Conservation (phyloP, 305 asterid genomes). For the Fraxinus sp. region DNA sequence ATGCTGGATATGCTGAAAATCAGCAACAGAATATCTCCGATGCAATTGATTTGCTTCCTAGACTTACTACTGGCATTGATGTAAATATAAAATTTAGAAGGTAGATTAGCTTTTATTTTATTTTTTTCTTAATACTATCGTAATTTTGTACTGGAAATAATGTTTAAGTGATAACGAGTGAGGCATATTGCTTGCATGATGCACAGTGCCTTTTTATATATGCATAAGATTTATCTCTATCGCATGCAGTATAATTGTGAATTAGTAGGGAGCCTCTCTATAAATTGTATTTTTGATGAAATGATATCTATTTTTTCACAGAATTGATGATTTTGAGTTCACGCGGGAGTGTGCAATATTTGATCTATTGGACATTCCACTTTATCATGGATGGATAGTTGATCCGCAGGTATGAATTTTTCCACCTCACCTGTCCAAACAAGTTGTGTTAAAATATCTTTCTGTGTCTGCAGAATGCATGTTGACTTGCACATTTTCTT, state of each 20-base stretch:
- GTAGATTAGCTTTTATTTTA: slow-evolving; percentile 32
- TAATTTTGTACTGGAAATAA: slow-evolving; percentile 18
- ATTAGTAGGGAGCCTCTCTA: slow-evolving; percentile 1
- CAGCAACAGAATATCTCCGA: slow-evolving; percentile 86
- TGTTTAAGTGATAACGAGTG: background rate
- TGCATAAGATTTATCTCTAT: background rate
- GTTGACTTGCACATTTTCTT: slow-evolving; percentile 13
- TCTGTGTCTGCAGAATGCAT: background rate
- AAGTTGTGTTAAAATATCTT: slow-evolving; percentile 1
- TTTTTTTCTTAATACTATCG: slow-evolving; percentile 5
- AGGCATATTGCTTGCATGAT: background rate
- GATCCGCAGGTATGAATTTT: slow-evolving; percentile 77
- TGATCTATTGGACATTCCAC: slow-evolving; percentile 92
- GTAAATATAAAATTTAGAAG: slow-evolving; percentile 82
- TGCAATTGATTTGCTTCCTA: slow-evolving; percentile 93
- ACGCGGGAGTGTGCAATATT: slow-evolving; percentile 95
- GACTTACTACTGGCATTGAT: slow-evolving; percentile 95
- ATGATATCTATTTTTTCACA: slow-evolving; percentile 35
- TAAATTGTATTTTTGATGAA: slow-evolving; percentile 26
- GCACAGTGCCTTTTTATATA: background rate
- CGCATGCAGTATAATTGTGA: slow-evolving; percentile 8
- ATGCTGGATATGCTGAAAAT: slow-evolving; percentile 73
- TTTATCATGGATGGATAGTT: slow-evolving; percentile 98
- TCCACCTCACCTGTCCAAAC: slow-evolving; percentile 10
- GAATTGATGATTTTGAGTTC: slow-evolving; percentile 94